phyloP scores from a whole-genome alignment of 352 stramenopile genomes.

The Globisporangium sylvaticum region DNA sequence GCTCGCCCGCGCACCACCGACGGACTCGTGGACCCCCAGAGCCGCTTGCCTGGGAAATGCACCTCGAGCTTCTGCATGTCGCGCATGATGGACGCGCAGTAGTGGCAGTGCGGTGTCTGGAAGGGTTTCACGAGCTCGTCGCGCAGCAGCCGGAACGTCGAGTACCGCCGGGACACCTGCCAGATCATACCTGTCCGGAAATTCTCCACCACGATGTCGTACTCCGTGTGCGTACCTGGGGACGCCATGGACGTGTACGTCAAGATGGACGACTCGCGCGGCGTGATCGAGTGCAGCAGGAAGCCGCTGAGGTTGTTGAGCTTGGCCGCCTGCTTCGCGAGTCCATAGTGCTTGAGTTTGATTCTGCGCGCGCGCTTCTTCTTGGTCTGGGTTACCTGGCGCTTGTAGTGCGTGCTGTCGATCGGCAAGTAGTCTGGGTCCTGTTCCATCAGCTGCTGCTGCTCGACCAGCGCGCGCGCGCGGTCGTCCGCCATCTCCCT shows the following conservation, averaged over 20 bases:
- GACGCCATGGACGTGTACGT: constrained; percentile 43
- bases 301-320: constrained; percentile 51
- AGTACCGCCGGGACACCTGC: constrained; percentile 68
- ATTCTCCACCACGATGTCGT: constrained; percentile 60
- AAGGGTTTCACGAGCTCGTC: constrained; percentile 53
- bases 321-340: constrained; percentile 21
- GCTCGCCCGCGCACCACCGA: constrained; percentile 40
- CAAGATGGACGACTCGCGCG: constrained; percentile 44
- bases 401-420: constrained; percentile 18
- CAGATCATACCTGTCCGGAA: constrained; percentile 46
- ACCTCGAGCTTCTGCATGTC: constrained; percentile 40
- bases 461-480: not conserved
- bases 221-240: constrained; percentile 54
- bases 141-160: constrained; percentile 55
- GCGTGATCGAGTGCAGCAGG: constrained; percentile 57
- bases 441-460: constrained; percentile 6
- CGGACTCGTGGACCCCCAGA: constrained; percentile 53
- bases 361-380: constrained; percentile 17
- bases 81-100: constrained; percentile 47
- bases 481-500: not conserved
- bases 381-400: constrained; percentile 7
- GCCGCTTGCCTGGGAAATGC: constrained; percentile 49
- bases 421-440: constrained; percentile 21
- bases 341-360: constrained; percentile 21
- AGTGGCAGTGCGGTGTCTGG: constrained; percentile 50